Evolutionary conservation across 2,329 filamentous ascomycete species (phyloP).

Genomic region (Aspergillus sp.): DNA sequence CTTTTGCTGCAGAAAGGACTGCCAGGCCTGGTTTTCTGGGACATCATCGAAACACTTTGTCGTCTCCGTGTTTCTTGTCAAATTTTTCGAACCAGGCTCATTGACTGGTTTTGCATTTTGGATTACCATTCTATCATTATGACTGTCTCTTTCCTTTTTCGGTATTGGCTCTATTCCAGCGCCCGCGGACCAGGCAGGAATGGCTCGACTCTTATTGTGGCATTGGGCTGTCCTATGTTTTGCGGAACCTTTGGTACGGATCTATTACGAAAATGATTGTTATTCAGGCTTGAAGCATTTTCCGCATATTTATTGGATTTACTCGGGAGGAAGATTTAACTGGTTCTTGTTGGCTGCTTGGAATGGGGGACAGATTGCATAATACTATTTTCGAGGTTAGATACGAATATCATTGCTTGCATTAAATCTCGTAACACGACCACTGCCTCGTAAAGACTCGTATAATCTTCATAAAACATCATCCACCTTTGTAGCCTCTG

Average conservation of each 20-base stretch:
- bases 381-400: no score
- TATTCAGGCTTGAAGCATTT: not conserved
- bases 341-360: no score
- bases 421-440: not conserved
- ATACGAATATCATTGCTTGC: not conserved
- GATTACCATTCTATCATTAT: not conserved
- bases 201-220: not conserved
- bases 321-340: not conserved
- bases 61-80: constrained; percentile 15
- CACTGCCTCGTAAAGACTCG: not conserved
- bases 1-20: not conserved
- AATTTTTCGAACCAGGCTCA: not conserved
- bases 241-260: not conserved
- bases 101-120: not conserved
- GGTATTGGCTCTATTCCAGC: not conserved
- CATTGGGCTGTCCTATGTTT: not conserved
- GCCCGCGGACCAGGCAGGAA: not conserved
- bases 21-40: constrained; percentile 4
- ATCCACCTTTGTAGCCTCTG: constrained; percentile 6
- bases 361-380: no score
- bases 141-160: not conserved
- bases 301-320: not conserved
- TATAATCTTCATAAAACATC: not conserved
- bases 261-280: not conserved
- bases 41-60: constrained; percentile 16